phyloP scores from a whole-genome alignment of 2,329 filamentous ascomycete genomes.

The Colletotrichum liaoningense region DNA sequence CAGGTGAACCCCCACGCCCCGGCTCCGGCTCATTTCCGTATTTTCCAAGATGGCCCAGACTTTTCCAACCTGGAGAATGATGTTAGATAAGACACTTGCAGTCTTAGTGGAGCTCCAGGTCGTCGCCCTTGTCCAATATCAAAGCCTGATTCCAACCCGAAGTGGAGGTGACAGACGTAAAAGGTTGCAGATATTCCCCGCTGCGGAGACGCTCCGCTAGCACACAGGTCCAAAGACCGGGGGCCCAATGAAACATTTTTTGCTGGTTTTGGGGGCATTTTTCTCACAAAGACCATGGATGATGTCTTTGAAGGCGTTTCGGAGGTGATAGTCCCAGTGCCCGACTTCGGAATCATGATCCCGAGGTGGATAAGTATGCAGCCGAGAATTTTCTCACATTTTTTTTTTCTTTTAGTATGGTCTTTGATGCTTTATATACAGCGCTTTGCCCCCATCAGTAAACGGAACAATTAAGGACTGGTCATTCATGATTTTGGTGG shows the following conservation, averaged over 20 bases:
- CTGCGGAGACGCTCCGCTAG: conserved; percentile 28
- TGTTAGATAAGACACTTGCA: conserved; percentile 19
- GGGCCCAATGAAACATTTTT: conserved; percentile 12
- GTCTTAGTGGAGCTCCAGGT: conserved; percentile 4
- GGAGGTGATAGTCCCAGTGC: conserved; percentile 1
- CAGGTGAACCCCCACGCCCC: conserved; percentile 18
- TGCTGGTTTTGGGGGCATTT: not conserved
- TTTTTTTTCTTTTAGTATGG: not conserved
- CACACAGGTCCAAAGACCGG: not conserved
- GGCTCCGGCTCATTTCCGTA: conserved; percentile 9
- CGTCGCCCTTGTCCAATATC: conserved; percentile 30
- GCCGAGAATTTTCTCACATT: not conserved
- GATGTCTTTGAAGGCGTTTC: conserved; percentile 10
- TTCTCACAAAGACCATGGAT: not conserved
- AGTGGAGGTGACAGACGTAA: conserved; percentile 28
- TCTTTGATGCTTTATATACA: conserved; percentile 16
- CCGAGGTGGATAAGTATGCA: conserved; percentile 18
- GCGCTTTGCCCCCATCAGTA: not conserved
- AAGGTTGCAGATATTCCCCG: conserved; percentile 23
- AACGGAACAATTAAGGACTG: not conserved
- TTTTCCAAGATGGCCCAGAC: not conserved
- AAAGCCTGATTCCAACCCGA: conserved; percentile 31
- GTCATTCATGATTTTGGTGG: conserved; percentile 1
- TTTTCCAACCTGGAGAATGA: not conserved
- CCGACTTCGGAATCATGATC: conserved; percentile 24